Percentiles rank a stretch among this genome's conserved stretches.
Conservation (phyloP, 1,284 basidiomycete genomes). For the Trichosporon sp. region DNA sequence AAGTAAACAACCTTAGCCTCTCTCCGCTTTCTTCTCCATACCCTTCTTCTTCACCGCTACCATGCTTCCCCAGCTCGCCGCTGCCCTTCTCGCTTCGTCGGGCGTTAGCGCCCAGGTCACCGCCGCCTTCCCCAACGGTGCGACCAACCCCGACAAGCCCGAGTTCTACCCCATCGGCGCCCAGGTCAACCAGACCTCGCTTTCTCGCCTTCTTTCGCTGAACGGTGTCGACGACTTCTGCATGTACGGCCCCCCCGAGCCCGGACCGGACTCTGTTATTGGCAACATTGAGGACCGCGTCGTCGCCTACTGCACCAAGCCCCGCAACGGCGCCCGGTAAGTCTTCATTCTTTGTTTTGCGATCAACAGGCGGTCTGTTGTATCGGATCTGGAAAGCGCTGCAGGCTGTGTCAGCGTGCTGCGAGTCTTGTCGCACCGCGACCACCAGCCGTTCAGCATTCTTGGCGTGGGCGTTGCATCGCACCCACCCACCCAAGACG, state of each 20-base stretch:
- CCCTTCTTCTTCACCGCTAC: slow-evolving; percentile 2
- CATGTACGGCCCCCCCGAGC: slow-evolving; percentile 42
- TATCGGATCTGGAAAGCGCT: neutral
- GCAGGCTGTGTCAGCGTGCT: neutral
- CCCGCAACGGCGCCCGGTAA: slow-evolving; percentile 37
- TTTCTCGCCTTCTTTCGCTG: slow-evolving; percentile 42
- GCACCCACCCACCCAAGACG: neutral
- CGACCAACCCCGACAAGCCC: slow-evolving; percentile 45
- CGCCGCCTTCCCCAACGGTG: slow-evolving; percentile 44
- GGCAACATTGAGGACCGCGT: slow-evolving; percentile 46
- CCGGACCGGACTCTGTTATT: slow-evolving; percentile 38
- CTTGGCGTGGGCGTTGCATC: neutral
- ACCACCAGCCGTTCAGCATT: neutral
- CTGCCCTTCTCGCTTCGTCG: slow-evolving; percentile 13
- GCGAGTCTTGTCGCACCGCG: neutral
- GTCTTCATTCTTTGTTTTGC: slow-evolving; percentile 1
- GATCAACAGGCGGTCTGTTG: neutral
- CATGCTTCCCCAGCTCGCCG: slow-evolving; percentile 14
- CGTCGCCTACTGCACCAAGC: slow-evolving; percentile 45
- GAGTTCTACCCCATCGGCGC: slow-evolving; percentile 38
- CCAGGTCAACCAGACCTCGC: slow-evolving; percentile 46
- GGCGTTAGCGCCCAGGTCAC: slow-evolving; percentile 27
- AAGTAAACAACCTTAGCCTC: slow-evolving; percentile 2
- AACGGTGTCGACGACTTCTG: slow-evolving; percentile 50
- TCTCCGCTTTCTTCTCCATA: neutral